phyloP scores from a whole-genome alignment of 805 yeast species.

The Cyberlindnera petersonii region DNA sequence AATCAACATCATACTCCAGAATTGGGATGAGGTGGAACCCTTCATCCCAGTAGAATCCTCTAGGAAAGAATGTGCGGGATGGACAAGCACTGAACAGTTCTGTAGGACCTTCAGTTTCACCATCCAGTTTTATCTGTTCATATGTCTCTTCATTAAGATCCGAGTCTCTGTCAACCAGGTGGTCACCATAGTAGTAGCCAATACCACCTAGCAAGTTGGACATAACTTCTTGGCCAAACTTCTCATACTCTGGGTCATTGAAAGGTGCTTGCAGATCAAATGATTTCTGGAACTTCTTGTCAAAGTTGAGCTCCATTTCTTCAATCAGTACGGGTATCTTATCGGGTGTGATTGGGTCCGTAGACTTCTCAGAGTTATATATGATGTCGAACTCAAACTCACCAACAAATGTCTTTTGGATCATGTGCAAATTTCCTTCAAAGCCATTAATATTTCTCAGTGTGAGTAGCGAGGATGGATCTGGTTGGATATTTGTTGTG shows the following conservation, averaged over 20 bases:
- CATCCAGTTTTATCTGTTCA: constrained; percentile 44
- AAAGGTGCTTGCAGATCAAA: constrained; percentile 58
- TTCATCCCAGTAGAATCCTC: constrained; percentile 99
- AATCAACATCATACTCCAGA: constrained; percentile 75
- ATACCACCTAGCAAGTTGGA: constrained; percentile 89
- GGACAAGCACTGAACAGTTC: constrained; percentile 84
- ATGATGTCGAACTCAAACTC: constrained; percentile 69
- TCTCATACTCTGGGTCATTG: constrained; percentile 35
- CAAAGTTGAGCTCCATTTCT: constrained; percentile 34
- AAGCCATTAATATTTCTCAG: constrained; percentile 56
- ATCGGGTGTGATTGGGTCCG: constrained; percentile 36
- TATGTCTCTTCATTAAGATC: constrained; percentile 67
- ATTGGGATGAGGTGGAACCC: constrained; percentile 90
- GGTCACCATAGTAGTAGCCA: constrained; percentile 82
- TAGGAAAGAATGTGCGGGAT: constrained; percentile 88
- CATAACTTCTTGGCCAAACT: constrained; percentile 72
- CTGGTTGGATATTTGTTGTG: constrained; percentile 28
- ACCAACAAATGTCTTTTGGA: constrained; percentile 76
- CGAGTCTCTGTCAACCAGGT: constrained; percentile 71
- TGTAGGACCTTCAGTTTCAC: constrained; percentile 68
- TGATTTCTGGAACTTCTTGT: constrained; percentile 45
- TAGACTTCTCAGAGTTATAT: constrained; percentile 46
- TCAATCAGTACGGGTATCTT: constrained; percentile 21
- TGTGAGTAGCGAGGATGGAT: constrained; percentile 42
- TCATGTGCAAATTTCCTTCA: constrained; percentile 72